phyloP scores from a whole-genome alignment of 2,329 filamentous ascomycete genomes.

The Paecilomyces sp. region DNA sequence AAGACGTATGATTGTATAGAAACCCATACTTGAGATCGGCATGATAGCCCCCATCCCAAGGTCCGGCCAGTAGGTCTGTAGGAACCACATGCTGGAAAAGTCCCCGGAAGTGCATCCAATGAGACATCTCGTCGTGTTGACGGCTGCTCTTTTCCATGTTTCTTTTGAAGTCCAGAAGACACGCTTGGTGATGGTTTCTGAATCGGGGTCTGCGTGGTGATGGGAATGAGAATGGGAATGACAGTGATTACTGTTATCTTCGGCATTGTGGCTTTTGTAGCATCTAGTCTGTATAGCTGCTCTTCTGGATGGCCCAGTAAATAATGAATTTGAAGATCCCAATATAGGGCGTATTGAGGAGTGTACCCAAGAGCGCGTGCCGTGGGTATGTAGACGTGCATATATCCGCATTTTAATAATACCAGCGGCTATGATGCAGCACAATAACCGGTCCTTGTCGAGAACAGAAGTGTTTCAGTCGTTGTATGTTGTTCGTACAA shows the following conservation, averaged over 20 bases:
- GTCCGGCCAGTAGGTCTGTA: conserved; percentile 43
- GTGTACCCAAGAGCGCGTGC: neutral
- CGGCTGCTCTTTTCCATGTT: conserved; percentile 43
- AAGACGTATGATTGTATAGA: neutral
- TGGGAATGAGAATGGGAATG: no score
- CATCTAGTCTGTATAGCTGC: neutral
- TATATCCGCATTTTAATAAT: neutral
- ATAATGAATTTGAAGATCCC: neutral
- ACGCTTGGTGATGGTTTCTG: neutral
- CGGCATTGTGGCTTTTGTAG: neutral
- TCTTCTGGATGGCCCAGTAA: neutral
- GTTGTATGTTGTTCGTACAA: neutral
- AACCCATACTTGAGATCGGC: conserved; percentile 43
- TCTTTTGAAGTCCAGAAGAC: conserved; percentile 30
- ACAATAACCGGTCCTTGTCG: neutral
- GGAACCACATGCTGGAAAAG: conserved; percentile 50
- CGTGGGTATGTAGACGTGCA: neutral
- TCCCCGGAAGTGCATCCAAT: conserved; percentile 51
- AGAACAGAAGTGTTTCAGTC: neutral
- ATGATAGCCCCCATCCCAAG: conserved; percentile 45
- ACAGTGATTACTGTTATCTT: no score
- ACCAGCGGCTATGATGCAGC: neutral
- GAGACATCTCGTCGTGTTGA: conserved; percentile 52
- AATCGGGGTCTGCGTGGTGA: conserved; percentile 4
- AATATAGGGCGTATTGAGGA: neutral